Base-by-base conservation (phyloP, 2,329 filamentous ascomycete genomes). In the Proliferodiscus dingleyae region DNA sequence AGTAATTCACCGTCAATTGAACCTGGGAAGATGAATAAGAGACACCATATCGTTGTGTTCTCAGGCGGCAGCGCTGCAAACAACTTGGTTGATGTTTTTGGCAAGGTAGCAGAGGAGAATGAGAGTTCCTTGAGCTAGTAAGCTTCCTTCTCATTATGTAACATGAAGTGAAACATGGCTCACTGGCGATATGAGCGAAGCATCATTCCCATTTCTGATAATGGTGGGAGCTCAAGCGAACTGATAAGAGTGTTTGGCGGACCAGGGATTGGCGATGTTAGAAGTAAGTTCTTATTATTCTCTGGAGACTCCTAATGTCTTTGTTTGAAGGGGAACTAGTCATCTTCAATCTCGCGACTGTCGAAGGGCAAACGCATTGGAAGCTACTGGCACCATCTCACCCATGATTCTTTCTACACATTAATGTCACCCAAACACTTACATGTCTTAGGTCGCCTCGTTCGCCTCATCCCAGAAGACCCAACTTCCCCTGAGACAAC, bases 51-150 rank as follows among this genome's bases (percentile, higher is more conserved):
- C 47, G 87, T 90, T 18, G 84, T 95, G 41, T 93, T 96, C 66
- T 94, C 89, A 1, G 89, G 89, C 30, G 90, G 90, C 43, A 95
- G 88, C 56, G 91, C 90, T n/a, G 89, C 91, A 5, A 97, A 96
- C 63, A 94, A 78, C 60, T 77, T 96, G 4, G 91, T 96, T 32
- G 91, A 96, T 64, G 87, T 95, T 9, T 96, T 96, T 67, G 83
- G 74, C 47, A 66, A 69, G 18, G 67, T 80, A 4, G 66, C 71
- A 22, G 67, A 58, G 34, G 59, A 59, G 48, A 61, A 59, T 37
- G 51, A 49, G 2, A 60, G 56, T 49, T 57, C 53, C 26, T 53
- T 64, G 46, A 64, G 58, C 50, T 64, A 64, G 62, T 64, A 49
- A 52, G 61, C 57, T 42, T 39, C 37, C 41, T 23, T 26, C 24